Evolutionary conservation across 2,329 filamentous ascomycete genomes (phyloP), one percentile per base, ranked within the genome.

Genomic region (Bipolaris bicolor): DNA sequence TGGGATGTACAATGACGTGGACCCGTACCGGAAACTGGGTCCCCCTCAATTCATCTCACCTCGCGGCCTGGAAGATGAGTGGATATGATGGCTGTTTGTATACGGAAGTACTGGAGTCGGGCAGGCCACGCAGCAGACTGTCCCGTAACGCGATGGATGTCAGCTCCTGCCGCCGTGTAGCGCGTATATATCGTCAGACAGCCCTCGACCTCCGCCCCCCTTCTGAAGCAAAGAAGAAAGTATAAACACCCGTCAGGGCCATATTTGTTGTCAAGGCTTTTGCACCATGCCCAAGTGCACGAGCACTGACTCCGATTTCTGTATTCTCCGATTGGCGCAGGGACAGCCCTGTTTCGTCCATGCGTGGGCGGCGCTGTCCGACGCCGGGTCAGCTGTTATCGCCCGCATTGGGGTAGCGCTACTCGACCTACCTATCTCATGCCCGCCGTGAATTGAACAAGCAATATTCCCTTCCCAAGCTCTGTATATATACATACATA

Each of bases 1-100:
- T 22, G 41, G 7, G 39, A 51, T 47, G 55, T 61, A 52, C 53
- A 49, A 62, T 60, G 62, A 65, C 59, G 59, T 50, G 43, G 26
- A n/a, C 43, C 43, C n/a, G 43, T 33, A 46, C 26, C 41, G 18
- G 26, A 33, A 11, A 26, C 24, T 31, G 43, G 43, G 29, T 33
- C 26, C 26, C 29, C 26, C 13, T 46, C 43, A 46, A 29, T 46
- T 46, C 26, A 46, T 46, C n/a, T 13, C 43, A 33, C 43, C 16
- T 9, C 4, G 13, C 7, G n/a, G 26, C 15, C 43, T 6, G 31
- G 43, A 49, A 26, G 46, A 34, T n/a, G 31, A 10, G 18, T 20
- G 11, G 11, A 24, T 43, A 26, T 11, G 22, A 15, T 11, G 18
- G 20, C 22, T 43, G 11, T 24, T 41, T 13, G 40, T 7, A 26